Evolutionary conservation across 345 rosid genomes (phyloP).

Genomic region (Citrus hindsii): DNA sequence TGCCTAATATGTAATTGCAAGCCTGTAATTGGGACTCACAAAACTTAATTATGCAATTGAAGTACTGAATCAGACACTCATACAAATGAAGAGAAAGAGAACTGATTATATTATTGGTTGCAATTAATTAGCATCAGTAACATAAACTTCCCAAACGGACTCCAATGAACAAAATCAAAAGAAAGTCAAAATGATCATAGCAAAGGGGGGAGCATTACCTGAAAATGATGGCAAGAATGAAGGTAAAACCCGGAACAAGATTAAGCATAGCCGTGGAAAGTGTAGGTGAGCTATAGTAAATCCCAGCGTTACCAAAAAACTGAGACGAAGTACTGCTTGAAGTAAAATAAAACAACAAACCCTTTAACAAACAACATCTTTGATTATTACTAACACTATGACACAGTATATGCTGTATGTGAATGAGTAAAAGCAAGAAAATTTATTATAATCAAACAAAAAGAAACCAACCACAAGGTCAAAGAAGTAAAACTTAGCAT

Average conservation of each 20-base stretch:
- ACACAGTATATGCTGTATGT: background rate
- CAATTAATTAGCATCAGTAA: background rate
- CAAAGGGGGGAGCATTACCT: slow-evolving; percentile 26
- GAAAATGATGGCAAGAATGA: slow-evolving; percentile 41
- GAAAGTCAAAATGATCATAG: background rate
- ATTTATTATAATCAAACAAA: background rate
- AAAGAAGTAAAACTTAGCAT: background rate
- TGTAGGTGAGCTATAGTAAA: slow-evolving; percentile 47
- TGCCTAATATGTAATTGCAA: background rate
- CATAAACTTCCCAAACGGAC: background rate
- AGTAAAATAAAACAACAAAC: background rate
- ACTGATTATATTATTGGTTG: too few species aligned
- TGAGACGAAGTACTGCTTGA: slow-evolving; percentile 29
- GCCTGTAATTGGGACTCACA: background rate
- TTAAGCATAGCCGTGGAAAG: slow-evolving; percentile 51
- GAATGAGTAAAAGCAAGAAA: background rate
- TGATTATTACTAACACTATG: background rate
- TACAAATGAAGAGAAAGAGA: background rate
- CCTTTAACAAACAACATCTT: background rate
- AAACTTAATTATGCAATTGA: background rate
- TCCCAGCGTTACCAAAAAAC: slow-evolving; percentile 37
- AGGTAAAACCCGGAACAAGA: slow-evolving; percentile 49
- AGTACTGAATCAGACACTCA: background rate
- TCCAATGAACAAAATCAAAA: background rate
- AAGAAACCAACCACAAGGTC: background rate